phyloP scores from a whole-genome alignment of 345 rosid genomes.

The Pistacia atlantica region DNA sequence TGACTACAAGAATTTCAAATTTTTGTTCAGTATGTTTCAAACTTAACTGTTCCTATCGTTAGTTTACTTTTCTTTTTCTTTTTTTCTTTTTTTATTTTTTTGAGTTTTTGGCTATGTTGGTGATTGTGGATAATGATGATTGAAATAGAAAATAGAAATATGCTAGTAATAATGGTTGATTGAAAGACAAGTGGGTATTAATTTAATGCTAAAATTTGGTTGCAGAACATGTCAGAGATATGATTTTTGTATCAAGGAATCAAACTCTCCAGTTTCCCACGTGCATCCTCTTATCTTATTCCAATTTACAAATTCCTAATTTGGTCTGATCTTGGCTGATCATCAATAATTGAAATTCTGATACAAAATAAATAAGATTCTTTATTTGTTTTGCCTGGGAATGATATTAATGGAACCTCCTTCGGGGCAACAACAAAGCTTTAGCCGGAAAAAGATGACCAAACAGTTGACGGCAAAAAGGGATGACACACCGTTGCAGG shows the following conservation, averaged over 20 bases:
- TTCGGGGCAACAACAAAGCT: conserved; percentile 37
- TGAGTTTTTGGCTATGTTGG: neutral
- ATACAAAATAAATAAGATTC: neutral
- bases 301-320: conserved; percentile 14
- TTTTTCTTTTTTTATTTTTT: neutral
- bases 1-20: neutral
- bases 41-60: neutral
- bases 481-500: conserved; percentile 68
- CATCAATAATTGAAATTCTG: conserved; percentile 9
- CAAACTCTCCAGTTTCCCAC: conserved; percentile 19
- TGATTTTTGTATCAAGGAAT: conserved; percentile 16
- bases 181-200: neutral
- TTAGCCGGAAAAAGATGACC: conserved; percentile 53
- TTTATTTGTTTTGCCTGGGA: neutral
- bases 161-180: neutral
- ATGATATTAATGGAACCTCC: conserved; percentile 27
- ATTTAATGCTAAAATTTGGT: conserved; percentile 18
- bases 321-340: neutral
- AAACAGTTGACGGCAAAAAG: conserved; percentile 77
- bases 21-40: neutral
- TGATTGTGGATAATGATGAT: neutral
- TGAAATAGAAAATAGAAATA: neutral
- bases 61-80: neutral
- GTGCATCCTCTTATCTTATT: conserved; percentile 20
- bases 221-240: conserved; percentile 17